These are phyloP conservation scores for Bondarzewia mesenterica DNA, from an alignment of 1,284 basidiomycete species.

Conservation along the genomic window DNA sequence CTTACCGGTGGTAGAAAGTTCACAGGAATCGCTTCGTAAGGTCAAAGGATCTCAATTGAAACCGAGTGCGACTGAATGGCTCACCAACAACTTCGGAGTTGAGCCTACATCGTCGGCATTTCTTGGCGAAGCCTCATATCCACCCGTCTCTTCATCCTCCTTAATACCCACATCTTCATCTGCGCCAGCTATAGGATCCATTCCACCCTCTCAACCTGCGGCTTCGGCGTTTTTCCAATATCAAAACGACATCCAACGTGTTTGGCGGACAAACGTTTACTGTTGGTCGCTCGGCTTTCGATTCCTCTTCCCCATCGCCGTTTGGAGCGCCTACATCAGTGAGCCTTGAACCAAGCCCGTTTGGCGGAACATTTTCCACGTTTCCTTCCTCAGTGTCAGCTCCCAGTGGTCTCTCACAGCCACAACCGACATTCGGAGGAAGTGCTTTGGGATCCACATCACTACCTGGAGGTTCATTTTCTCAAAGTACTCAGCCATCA, in stretches of 20 bases:
- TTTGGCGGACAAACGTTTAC: slow-evolving; percentile 20
- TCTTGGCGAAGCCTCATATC: slow-evolving; percentile 11
- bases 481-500: neutral
- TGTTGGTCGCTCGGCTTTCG: slow-evolving; percentile 15
- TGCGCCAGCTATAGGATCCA: neutral
- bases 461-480: neutral
- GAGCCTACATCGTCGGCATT: slow-evolving; percentile 10
- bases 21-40: slow-evolving; percentile 1
- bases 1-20: too few relatives aligned
- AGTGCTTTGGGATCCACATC: neutral
- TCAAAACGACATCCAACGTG: slow-evolving; percentile 14
- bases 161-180: neutral
- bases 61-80: slow-evolving; percentile 32
- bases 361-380: neutral
- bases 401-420: neutral
- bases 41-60: slow-evolving; percentile 10
- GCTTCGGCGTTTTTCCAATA: slow-evolving; percentile 26
- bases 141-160: slow-evolving; percentile 9
- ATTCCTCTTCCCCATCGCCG: slow-evolving; percentile 2
- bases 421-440: neutral
- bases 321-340: slow-evolving; percentile 2
- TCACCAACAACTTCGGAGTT: slow-evolving; percentile 28
- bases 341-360: neutral
- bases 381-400: neutral
- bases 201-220: neutral